Base-by-base conservation (phyloP, 225 moss, liverwort and hornwort genomes). In the Physcomitrium patens region DNA sequence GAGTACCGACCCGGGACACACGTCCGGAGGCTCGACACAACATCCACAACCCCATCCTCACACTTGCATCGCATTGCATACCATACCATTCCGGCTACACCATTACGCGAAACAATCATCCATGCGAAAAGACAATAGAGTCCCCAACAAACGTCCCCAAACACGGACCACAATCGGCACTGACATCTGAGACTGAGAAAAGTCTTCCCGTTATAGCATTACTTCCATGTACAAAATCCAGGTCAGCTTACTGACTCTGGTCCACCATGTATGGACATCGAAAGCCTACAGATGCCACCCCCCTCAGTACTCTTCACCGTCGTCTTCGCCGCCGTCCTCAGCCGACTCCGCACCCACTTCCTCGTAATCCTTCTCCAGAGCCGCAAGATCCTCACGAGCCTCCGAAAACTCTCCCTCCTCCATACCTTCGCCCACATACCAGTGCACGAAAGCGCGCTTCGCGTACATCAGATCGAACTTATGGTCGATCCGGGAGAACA, bases 391-490 rank as follows among this genome's bases (percentile, higher is more conserved):
- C 79, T 87, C 87, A 5, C 87, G 87, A 7, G 87, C 87, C 79
- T 87, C 87, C 0, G 87, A 87, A 12, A 87, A 87, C 73, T 87
- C 87, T 7, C 87, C 87, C 84, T 87, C 87, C 73, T 87, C 87
- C 87, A 87, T 87, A 10, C 87, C 87, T 77, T 87, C 87, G 19
- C 87, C 87, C 0, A 87, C 87, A n/a, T 87, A 87, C 87, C 87
- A 87, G 71, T 87, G 87, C 57, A 87, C 87, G 67, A 87, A 87
- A 1, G 87, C 87, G 16, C 84, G 87, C 87, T 87, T 87, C 0
- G 87, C 84, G 79, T 87, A 87, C 87, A 87, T 87, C 70, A 87
- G 76, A 48, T 87, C 87, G 70, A 87, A 87, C 81, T 87, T 87
- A 63, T 87, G 87, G 28, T 87, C 87, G 0, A 87, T 87, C 61